Base-by-base conservation (phyloP, 1,139 yeast genomes). In the Candida sp. region DNA sequence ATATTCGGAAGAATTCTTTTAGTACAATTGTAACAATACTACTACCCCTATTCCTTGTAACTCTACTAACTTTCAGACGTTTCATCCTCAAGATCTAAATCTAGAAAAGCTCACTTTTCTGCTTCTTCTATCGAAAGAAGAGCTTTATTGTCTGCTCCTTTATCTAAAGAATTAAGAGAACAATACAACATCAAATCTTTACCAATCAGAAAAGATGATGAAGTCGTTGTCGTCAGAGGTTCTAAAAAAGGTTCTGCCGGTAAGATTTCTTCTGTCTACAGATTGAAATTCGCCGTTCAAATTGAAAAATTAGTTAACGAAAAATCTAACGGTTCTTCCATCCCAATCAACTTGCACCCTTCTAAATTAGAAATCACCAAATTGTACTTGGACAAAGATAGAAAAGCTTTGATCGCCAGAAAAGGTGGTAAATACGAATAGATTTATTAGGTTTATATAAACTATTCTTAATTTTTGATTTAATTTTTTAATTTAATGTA, bases 201-300 rank as follows among this genome's bases (percentile, higher is more conserved):
- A 63, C 99, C 99, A 76, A 85, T 95, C 83, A 95, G 97, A 86
- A 87, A 88, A 80, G 95, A 91, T 63, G 99, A 95, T 74, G 93
- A 87, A 77, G 97, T 95, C 64, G 73, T 80, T 63, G 93, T 95
- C 69, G 91, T 85, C 74, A 93, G 99, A 81, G 99, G 99, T 71
- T 87, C 99, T 68, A 87, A 88, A 87, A 95, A 93, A 84, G 99
- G 98, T 74, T 91, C 93, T 68, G 99, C 93, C 82, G 99, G 99
- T 78, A 89, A 90, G 81, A 84, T 95, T 73, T 80, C 93, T 64
- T 87, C 96, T 58, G 99, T 93, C 63, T 95, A 95, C 97, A 93
- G 99, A 87, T 87, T 93, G 79, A 95, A 93, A 79, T 95, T 81
- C 73, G 84, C 96, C 64, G 81, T 95, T 62, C 98, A 91, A 79